phyloP scores from a whole-genome alignment of 768 basidiomycete species.

The Coprinellus micaceus region DNA sequence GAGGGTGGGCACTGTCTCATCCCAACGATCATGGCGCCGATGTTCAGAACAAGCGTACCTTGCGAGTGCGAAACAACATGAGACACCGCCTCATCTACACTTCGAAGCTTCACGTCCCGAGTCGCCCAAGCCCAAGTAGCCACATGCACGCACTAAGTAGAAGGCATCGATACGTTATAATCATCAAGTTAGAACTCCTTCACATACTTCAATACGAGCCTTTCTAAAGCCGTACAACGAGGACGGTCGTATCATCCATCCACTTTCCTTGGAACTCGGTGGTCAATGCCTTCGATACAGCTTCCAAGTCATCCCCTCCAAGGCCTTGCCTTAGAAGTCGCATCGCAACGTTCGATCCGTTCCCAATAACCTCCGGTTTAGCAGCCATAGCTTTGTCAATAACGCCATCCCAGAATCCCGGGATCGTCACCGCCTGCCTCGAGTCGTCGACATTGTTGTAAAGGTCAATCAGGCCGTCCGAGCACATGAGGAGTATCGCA shows the following conservation, averaged over 20 bases:
- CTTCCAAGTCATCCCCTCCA: slow-evolving; percentile 38
- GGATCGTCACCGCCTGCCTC: slow-evolving; percentile 24
- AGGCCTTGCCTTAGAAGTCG: slow-evolving; percentile 44
- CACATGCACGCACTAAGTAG: too few relatives aligned
- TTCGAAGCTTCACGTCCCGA: too few relatives aligned
- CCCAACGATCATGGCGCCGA: too few relatives aligned
- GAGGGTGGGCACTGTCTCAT: too few relatives aligned
- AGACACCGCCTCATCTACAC: too few relatives aligned
- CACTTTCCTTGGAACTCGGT: slow-evolving; percentile 44
- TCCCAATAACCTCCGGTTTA: slow-evolving; percentile 4
- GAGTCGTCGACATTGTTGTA: slow-evolving; percentile 33
- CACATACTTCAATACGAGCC: too few relatives aligned
- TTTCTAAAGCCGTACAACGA: slow-evolving; percentile 35
- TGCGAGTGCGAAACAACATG: too few relatives aligned
- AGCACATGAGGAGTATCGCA: slow-evolving; percentile 40
- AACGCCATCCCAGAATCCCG: slow-evolving; percentile 35
- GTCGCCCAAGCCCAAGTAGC: too few relatives aligned
- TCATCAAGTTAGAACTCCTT: too few relatives aligned
- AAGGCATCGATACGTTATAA: too few relatives aligned
- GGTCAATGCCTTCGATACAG: slow-evolving; percentile 43
- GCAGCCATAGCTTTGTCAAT: slow-evolving; percentile 17
- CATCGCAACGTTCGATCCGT: slow-evolving; percentile 33
- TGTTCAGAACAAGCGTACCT: too few relatives aligned
- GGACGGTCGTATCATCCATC: slow-evolving; percentile 59
- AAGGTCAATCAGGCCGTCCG: slow-evolving; percentile 50